Base-by-base conservation (phyloP, 495 filamentous ascomycete species). In the Aspergillus ostianus region DNA sequence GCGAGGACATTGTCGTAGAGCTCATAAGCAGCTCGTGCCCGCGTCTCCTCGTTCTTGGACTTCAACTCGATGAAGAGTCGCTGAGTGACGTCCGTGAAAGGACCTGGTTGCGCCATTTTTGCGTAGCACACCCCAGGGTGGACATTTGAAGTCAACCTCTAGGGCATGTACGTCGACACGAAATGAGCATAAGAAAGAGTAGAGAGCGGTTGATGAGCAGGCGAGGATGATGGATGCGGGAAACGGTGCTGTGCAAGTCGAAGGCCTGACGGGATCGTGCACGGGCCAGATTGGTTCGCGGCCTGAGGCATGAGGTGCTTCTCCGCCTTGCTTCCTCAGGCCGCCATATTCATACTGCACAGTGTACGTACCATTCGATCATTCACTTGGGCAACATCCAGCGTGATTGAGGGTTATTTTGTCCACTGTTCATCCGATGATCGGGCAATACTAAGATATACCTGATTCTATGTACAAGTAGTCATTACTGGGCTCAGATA, bases 41-140 rank as follows among this genome's bases (percentile, higher is more conserved):
- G 72, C 49, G 67, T 72, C 57, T 82, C 81, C 58, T 83, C 80
- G 60, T 80, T 80, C 73, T 83, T 84, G 45, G 77, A 81, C 64
- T 77, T 80, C 53, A 84, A 71, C 63, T 82, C 80, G 49, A 61
- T 52, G 64, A 84, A 83, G 61, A 79, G 70, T 63, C 77, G 64
- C 59, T 79, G 76, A 45, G 75, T 77, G 57, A 78, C 65, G 66
- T 81, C 78, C 61, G 72, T 76, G 47, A 78, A 73, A 57, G 77
- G 76, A 69, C 73, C 71, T 71, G 77, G 57, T 77, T 80, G 77
- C 70, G 78, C 78, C 78, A 81, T 81, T 56, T 58, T 80, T 77
- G 73, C 62, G 54, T 69, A 68, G 59, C 71, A 67, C 73, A 67
- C 72, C 74, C 70, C 72, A 66, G 65, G 68, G 63, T 73, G 73